Evolutionary conservation across 768 basidiomycete genomes (phyloP), one percentile per base, ranked within the genome.

Genomic region (Leucosporidium creatinivorum): DNA sequence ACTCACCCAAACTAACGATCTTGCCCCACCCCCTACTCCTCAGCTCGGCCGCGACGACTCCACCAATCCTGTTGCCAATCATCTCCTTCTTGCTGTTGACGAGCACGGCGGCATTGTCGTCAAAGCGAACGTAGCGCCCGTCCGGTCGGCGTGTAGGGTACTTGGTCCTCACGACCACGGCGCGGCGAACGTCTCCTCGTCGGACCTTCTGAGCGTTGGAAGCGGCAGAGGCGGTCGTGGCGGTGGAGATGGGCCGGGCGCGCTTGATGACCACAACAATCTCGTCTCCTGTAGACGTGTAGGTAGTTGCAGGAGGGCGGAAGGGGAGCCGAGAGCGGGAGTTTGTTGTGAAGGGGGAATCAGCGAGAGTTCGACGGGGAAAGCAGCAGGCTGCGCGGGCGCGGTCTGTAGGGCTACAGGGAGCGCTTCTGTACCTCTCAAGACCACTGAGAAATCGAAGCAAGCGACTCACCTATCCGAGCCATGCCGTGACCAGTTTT

Each of bases 401-500:
- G 39, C 26, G 18, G 23, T 8, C 18, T 31, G 10, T 3, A n/a
- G 28, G 12, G 26, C 51, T 52, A 26, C n/a, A 52, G 51, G 9
- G 8, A 52, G 26, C 51, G 15, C 21, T 10, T 28, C 66, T 55
- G 61, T 13, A 21, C 39, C 28, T 19, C 30, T 23, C 3, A 17
- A 28, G 6, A n/a, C 8, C 51, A 3, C 8, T 13, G 3, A 44
- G 39, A 44, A 44, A 44, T 13, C n/a, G n/a, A n/a, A 17, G 39
- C 39, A 2, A 2, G 39, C 10, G 8, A 50, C 79, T 67, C 33
- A 80, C 80, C 80, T 63, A 80, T 79, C 36, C 77, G 75, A 44
- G 92, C 94, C 85, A 89, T 90, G 54, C 93, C 93, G 73, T 92
- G 89, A 78, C 90, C 93, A 74, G 92, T 90, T 79, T 97, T 98